These are phyloP conservation scores for Argentina anserina DNA, from an alignment of 306 rosid genomes.

Conservation along the genomic window DNA sequence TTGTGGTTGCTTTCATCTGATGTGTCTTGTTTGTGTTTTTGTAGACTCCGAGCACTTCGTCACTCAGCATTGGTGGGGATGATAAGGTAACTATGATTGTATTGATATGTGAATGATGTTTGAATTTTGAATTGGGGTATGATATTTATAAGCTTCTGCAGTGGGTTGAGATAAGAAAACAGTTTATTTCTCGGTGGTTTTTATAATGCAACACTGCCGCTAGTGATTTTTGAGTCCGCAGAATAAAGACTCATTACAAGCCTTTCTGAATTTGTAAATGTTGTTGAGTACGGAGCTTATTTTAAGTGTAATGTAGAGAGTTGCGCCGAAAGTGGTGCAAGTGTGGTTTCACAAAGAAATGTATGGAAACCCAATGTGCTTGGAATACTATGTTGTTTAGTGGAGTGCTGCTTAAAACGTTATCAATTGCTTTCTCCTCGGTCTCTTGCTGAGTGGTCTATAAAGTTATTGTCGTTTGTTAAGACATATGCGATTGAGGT, in stretches of 20 bases:
- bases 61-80: constrained; percentile 57
- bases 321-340: neutral
- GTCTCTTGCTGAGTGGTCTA: neutral
- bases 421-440: neutral
- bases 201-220: neutral
- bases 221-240: neutral
- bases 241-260: neutral
- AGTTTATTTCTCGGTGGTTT: neutral
- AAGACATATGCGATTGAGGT: neutral
- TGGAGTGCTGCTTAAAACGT: neutral
- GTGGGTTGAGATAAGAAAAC: neutral
- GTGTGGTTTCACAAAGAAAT: constrained; percentile 1
- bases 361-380: neutral
- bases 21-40: constrained; percentile 45
- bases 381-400: neutral
- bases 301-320: neutral
- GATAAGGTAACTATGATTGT: constrained; percentile 44
- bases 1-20: constrained; percentile 5
- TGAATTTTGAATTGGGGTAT: neutral
- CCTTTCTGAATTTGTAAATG: neutral
- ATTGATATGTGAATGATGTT: neutral
- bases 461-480: neutral
- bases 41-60: constrained; percentile 57
- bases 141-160: neutral
- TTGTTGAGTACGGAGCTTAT: neutral